Evolutionary conservation across 1,284 basidiomycete species (phyloP).

Genomic region (Ustilago vetiveriae): DNA sequence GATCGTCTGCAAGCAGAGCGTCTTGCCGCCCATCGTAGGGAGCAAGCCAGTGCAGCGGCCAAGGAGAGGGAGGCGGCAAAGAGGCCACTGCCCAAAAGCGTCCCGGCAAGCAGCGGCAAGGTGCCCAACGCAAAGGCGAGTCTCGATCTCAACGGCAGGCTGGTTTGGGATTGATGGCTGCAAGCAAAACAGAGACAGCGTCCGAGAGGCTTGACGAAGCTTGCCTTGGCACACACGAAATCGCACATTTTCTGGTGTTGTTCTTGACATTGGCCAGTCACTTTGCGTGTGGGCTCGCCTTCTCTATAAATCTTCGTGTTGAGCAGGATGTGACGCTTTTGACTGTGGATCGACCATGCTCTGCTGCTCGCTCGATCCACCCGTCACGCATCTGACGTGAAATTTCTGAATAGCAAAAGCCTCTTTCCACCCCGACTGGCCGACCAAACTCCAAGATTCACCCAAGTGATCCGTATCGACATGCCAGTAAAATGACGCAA

Average conservation of each 20-base stretch:
- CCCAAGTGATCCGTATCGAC: slow-evolving; percentile 46
- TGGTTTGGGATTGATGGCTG: slow-evolving; percentile 48
- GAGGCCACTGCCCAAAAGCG: slow-evolving; percentile 20
- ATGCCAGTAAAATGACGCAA: slow-evolving; percentile 3
- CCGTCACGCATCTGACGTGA: background rate
- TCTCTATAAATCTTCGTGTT: too few species aligned
- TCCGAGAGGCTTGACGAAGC: background rate
- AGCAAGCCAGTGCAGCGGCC: slow-evolving; percentile 37
- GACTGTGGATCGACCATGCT: background rate
- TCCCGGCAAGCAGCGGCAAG: slow-evolving; percentile 6
- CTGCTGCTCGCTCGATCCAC: background rate
- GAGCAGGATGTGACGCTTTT: background rate
- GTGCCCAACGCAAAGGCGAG: slow-evolving; percentile 29
- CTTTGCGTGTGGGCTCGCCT: too few species aligned
- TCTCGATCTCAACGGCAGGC: slow-evolving; percentile 41
- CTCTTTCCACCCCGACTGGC: background rate
- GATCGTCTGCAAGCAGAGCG: slow-evolving; percentile 51
- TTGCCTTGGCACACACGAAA: too few species aligned
- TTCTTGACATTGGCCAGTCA: too few species aligned
- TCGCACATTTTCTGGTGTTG: too few species aligned
- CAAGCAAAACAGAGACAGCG: background rate
- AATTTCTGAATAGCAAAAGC: slow-evolving; percentile 27
- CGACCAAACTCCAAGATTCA: slow-evolving; percentile 8
- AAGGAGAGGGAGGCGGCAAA: slow-evolving; percentile 21
- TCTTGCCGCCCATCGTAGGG: slow-evolving; percentile 48